Evolutionary conservation across 495 filamentous ascomycete species (phyloP), one percentile per base, ranked within the genome.

Genomic region (Hyaloscypha variabilis): DNA sequence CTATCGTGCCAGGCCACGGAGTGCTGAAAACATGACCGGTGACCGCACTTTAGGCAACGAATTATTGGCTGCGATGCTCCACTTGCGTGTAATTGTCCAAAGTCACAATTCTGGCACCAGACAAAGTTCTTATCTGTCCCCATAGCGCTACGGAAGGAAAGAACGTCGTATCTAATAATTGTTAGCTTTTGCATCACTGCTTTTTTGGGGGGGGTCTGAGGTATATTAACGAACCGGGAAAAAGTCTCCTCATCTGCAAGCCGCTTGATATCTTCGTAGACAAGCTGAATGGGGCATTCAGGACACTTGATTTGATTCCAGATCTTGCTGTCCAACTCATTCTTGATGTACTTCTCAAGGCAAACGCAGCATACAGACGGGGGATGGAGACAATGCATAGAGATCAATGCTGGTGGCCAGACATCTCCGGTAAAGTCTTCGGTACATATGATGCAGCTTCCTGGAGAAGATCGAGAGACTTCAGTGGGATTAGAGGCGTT

Each of bases 61-160:
- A 59, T 29, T 10, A 65, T 64, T 19, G 62, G 63, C 10, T 24
- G 39, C 10, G 21, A 25, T 19, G 11, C 21, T 13, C 54, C 55
- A 34, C 21, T 51, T 3, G 11, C 39, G 28, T 65, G 63, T 6
- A 65, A 36, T 36, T 65, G 63, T 19, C 63, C 63, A 51, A 65
- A 65, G 23, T 65, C 55, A 26, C 63, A 65, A n/a, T 65, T 65
- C 60, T 65, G 63, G 28, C 63, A 65, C 63, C 63, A 65, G 8
- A 65, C 25, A 52, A 65, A 65, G 39, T 65, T 58, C 2, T n/a
- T 6, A 25, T 65, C 63, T 21, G 36, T 14, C 10, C 31, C 30
- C 25, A 65, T 36, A 28, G 63, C 63, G n/a, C 31, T 49, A 24
- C 63, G 63, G 55, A 65, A 60, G 23, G 63, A 65, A 10, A 65